Percentiles rank a stretch among this genome's conserved stretches.
These are phyloP conservation scores for Gynandropsis gynandra DNA, from an alignment of 345 rosid genomes.

Conservation along the genomic window DNA sequence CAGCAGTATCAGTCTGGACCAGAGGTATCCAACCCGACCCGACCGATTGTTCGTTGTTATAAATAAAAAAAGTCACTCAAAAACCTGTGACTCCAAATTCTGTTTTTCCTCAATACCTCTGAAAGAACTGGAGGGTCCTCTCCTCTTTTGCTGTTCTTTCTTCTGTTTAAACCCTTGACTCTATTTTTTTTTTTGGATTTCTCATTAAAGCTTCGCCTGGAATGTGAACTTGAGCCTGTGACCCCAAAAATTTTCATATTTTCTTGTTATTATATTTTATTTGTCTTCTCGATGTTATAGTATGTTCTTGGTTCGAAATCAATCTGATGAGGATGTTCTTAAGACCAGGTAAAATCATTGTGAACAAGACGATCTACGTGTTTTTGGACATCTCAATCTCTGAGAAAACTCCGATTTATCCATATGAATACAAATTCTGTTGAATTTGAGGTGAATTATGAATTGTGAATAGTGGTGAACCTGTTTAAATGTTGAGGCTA, in stretches of 20 bases:
- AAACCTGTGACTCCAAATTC: slow-evolving; percentile 1
- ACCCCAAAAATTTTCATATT: background rate
- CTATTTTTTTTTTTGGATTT: too few species aligned
- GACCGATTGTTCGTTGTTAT: background rate
- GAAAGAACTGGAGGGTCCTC: too few species aligned
- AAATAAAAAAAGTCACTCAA: background rate
- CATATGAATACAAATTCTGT: background rate
- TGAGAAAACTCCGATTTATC: background rate
- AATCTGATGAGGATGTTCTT: slow-evolving; percentile 23
- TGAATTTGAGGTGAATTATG: background rate
- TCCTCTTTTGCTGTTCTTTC: too few species aligned
- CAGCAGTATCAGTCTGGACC: background rate
- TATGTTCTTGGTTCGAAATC: slow-evolving; percentile 11
- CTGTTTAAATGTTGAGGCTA: background rate
- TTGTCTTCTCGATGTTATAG: slow-evolving; percentile 8
- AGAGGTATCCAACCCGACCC: background rate
- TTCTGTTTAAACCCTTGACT: too few species aligned
- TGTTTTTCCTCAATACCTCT: too few species aligned
- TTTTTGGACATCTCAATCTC: background rate
- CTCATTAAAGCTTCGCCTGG: too few species aligned
- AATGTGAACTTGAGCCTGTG: slow-evolving; percentile 12
- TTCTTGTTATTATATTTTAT: background rate
- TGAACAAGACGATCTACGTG: background rate
- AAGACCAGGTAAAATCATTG: slow-evolving; percentile 16
- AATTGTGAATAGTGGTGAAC: too few species aligned